Evolutionary conservation across 2,329 filamentous ascomycete genomes (phyloP).

Genomic region (Fusarium foetens): DNA sequence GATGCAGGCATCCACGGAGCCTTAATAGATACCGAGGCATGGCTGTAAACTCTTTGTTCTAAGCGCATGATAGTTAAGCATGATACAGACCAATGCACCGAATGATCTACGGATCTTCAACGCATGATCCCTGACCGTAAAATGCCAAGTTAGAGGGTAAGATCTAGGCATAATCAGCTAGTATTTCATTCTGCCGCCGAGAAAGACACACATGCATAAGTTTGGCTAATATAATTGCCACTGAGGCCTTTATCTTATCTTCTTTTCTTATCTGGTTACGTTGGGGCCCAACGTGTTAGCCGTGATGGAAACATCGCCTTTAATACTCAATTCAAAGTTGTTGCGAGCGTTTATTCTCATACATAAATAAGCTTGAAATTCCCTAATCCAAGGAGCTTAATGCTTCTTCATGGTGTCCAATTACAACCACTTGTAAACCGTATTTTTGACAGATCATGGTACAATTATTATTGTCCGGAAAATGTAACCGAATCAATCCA

Average conservation of each 20-base stretch:
- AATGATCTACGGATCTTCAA: not conserved
- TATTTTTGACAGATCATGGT: not conserved
- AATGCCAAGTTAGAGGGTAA: not conserved
- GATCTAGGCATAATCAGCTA: not conserved
- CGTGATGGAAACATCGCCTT: no score
- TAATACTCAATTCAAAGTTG: no score
- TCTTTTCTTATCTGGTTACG: no score
- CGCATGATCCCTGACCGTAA: not conserved
- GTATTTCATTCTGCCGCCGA: not conserved
- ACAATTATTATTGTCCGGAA: not conserved
- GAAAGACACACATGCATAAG: not conserved
- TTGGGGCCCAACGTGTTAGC: no score
- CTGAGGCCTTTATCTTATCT: not conserved
- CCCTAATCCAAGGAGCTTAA: no score
- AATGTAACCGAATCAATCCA: not conserved
- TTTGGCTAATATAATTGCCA: not conserved
- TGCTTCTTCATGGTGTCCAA: not conserved
- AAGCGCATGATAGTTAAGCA: not conserved
- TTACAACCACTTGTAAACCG: fast-evolving
- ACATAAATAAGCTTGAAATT: not conserved
- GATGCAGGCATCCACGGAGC: not conserved
- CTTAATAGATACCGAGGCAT: not conserved
- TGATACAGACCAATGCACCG: not conserved
- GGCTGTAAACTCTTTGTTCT: not conserved
- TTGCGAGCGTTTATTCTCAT: not conserved